Evolutionary conservation across 129 eudicot genomes (phyloP).

Genomic region (Silybum marianum): DNA sequence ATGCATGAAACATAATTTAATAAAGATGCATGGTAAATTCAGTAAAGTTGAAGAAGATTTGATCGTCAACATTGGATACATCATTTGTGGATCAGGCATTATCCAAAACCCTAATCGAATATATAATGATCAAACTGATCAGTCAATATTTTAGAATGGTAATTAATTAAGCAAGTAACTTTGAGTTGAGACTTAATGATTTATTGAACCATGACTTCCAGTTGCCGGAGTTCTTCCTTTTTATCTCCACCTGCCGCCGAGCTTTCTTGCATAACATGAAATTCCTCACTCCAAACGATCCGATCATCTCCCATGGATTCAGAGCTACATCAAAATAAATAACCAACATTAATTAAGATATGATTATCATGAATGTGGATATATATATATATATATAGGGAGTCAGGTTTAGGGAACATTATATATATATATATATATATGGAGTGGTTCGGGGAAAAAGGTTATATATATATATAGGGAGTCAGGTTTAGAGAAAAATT

Average conservation of each 20-base stretch:
- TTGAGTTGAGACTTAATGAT: conserved; percentile 48
- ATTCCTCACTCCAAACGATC: conserved; percentile 67
- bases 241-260: conserved; percentile 28
- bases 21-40: background rate
- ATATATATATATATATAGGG: no score
- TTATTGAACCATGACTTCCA: conserved; percentile 77
- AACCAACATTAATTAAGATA: background rate
- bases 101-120: background rate
- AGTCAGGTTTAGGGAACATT: no score
- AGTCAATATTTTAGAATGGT: background rate
- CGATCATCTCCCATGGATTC: conserved; percentile 76
- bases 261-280: conserved; percentile 84
- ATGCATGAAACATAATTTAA: background rate
- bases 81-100: background rate
- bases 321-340: conserved; percentile 59
- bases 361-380: no score
- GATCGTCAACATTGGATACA: background rate
- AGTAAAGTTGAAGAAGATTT: background rate
- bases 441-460: no score
- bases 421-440: no score
- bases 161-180: conserved; percentile 13
- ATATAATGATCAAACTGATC: background rate
- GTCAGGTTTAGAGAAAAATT: no score
- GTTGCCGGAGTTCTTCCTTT: conserved; percentile 41
- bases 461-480: no score